Percentiles rank a stretch among this genome's conserved stretches.
Conservation (phyloP, 352 stramenopile genomes). For the Globisporangium orthogonon region DNA sequence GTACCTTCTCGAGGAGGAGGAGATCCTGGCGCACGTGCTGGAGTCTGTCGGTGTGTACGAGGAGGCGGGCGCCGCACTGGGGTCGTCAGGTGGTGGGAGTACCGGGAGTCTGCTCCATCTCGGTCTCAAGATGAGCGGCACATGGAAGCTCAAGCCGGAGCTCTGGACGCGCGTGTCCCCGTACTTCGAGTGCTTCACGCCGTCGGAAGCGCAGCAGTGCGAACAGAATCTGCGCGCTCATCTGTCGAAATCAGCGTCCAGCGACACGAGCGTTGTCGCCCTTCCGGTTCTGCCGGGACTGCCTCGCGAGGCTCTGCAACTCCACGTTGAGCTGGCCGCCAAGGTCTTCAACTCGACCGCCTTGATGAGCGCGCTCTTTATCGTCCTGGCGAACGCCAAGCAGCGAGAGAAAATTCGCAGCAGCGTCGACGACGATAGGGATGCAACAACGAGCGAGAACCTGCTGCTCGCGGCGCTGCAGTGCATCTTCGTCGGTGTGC, state of each 20-base stretch:
- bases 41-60: constrained; percentile 57
- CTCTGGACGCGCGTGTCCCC: constrained; percentile 53
- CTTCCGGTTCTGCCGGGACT: constrained; percentile 27
- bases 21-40: constrained; percentile 65
- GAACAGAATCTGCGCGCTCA: constrained; percentile 61
- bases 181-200: constrained; percentile 73
- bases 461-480: constrained; percentile 48
- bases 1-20: constrained; percentile 63
- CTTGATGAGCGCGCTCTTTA: constrained; percentile 31
- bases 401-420: constrained; percentile 1
- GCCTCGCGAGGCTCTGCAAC: constrained; percentile 12
- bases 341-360: constrained; percentile 47
- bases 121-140: constrained; percentile 66
- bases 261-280: constrained; percentile 5
- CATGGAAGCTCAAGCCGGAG: constrained; percentile 51
- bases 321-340: constrained; percentile 27
- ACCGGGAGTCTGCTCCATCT: constrained; percentile 26
- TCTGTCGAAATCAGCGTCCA: constrained; percentile 7
- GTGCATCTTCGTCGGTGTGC: constrained; percentile 40
- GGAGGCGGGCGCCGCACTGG: constrained; percentile 20
- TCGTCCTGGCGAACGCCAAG: constrained; percentile 39
- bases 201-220: constrained; percentile 59
- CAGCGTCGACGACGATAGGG: constrained; percentile 1
- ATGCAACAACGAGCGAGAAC: constrained; percentile 30
- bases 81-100: constrained; percentile 3